These are phyloP conservation scores for Kwoniella mangroviensis DNA, from an alignment of 768 basidiomycete genomes.

Conservation along the genomic window DNA sequence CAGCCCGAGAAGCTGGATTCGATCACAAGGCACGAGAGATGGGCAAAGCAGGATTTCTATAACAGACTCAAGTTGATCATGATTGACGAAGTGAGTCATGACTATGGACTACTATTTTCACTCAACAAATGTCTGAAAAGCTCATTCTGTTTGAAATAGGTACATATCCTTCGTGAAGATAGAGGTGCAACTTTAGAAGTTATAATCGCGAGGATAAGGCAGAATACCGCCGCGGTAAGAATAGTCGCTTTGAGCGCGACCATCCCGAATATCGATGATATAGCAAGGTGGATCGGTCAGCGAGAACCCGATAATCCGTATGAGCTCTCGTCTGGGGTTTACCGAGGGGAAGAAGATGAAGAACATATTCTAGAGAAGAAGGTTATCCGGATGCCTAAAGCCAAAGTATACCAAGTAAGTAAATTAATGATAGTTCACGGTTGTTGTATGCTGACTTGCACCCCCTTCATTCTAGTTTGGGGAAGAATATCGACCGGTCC, in stretches of 20 bases:
- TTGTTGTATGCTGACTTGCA: too few species aligned
- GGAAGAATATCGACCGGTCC: conserved; percentile 88
- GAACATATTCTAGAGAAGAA: background rate
- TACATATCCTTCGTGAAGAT: conserved; percentile 87
- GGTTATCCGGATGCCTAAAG: conserved; percentile 58
- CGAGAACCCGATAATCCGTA: background rate
- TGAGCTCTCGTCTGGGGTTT: conserved; percentile 23
- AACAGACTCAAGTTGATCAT: conserved; percentile 78
- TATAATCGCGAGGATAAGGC: conserved; percentile 90
- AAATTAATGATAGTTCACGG: too few species aligned
- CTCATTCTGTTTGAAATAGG: conserved; percentile 56
- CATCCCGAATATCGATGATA: conserved; percentile 84
- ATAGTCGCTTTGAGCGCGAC: conserved; percentile 93
- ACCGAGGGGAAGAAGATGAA: conserved; percentile 42
- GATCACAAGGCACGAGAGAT: conserved; percentile 68
- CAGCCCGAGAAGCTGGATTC: conserved; percentile 96
- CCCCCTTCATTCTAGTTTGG: conserved; percentile 69
- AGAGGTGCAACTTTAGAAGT: conserved; percentile 94
- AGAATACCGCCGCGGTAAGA: conserved; percentile 70
- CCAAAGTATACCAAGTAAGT: conserved; percentile 72
- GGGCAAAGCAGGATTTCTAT: conserved; percentile 71
- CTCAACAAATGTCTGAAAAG: background rate
- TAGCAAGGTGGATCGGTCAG: conserved; percentile 83
- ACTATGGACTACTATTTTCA: background rate
- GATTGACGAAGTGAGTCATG: conserved; percentile 76